phyloP scores from a whole-genome alignment of 176 grass and related monocot genomes.

The Bonia amplexicaulis region DNA sequence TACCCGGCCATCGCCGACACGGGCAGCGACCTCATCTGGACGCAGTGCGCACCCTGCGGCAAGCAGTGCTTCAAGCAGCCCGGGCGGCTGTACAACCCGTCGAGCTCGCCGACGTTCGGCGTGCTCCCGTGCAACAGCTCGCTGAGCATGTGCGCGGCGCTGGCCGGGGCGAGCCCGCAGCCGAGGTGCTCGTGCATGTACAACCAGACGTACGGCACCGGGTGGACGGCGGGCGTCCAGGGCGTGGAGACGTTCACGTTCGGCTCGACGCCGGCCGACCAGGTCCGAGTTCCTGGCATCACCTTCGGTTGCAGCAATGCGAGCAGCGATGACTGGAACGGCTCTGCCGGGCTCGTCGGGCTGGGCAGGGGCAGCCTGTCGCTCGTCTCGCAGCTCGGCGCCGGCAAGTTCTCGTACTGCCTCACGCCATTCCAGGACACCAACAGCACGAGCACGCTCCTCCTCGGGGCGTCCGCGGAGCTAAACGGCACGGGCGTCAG shows the following conservation, averaged over 20 bases:
- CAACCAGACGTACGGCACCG: slow-evolving; percentile 56
- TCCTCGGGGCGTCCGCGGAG: slow-evolving; percentile 35
- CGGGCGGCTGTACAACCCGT: slow-evolving; percentile 43
- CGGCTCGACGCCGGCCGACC: slow-evolving; percentile 18
- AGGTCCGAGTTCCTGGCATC: slow-evolving; percentile 17
- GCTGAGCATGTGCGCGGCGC: slow-evolving; percentile 28
- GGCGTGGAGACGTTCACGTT: slow-evolving; percentile 63
- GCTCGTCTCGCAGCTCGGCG: slow-evolving; percentile 62
- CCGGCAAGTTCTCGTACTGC: slow-evolving; percentile 70
- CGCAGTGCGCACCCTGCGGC: slow-evolving; percentile 72
- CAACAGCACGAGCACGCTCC: slow-evolving; percentile 49
- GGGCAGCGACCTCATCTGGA: slow-evolving; percentile 79
- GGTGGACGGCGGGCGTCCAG: slow-evolving; percentile 60
- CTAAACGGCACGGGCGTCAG: slow-evolving; percentile 23
- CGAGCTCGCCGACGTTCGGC: slow-evolving; percentile 50
- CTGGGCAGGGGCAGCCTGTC: slow-evolving; percentile 45
- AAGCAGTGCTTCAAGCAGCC: slow-evolving; percentile 45
- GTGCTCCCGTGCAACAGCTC: slow-evolving; percentile 53
- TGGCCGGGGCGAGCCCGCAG: not conserved
- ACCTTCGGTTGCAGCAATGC: slow-evolving; percentile 63
- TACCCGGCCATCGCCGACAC: slow-evolving; percentile 64
- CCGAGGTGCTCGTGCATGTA: slow-evolving; percentile 51
- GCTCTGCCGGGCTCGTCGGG: slow-evolving; percentile 56
- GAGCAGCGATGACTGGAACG: slow-evolving; percentile 29
- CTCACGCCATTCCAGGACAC: slow-evolving; percentile 49